Evolutionary conservation across 371 early-diverging fungal species (phyloP).

Genomic region (Quaeritorhiza haematococci): DNA sequence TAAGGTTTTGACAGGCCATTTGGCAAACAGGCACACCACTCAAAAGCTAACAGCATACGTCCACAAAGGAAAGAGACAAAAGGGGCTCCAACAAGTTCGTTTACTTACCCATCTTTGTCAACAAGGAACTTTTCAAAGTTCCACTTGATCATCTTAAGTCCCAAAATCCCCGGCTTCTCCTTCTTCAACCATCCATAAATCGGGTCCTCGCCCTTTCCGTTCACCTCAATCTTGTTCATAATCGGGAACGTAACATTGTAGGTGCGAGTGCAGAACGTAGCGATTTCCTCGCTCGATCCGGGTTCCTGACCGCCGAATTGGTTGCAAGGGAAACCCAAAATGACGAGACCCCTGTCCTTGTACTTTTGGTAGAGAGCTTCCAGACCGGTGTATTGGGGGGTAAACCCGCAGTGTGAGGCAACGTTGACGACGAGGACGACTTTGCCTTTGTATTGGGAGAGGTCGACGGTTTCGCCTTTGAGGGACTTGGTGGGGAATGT

Average conservation of each 20-base stretch:
- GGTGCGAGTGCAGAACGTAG: slow-evolving; percentile 57
- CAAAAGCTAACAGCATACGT: no score
- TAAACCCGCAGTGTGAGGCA: slow-evolving; percentile 93
- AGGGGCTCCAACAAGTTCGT: no score
- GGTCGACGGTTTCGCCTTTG: slow-evolving; percentile 41
- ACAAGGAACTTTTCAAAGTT: slow-evolving; percentile 49
- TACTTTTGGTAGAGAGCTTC: slow-evolving; percentile 74
- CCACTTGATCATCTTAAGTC: slow-evolving; percentile 29
- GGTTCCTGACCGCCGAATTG: slow-evolving; percentile 51
- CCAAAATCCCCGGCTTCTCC: slow-evolving; percentile 25
- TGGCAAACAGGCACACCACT: no score
- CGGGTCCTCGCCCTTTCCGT: slow-evolving; percentile 35
- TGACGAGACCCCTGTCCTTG: slow-evolving; percentile 61
- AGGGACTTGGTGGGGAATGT: slow-evolving; percentile 45
- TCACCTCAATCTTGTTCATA: slow-evolving; percentile 69
- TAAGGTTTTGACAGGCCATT: no score
- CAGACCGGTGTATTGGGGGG: slow-evolving; percentile 79
- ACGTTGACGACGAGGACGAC: slow-evolving; percentile 90
- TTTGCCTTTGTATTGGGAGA: slow-evolving; percentile 55
- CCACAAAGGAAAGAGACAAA: no score
- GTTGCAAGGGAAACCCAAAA: slow-evolving; percentile 63
- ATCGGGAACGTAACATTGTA: slow-evolving; percentile 76
- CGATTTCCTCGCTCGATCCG: slow-evolving; percentile 52
- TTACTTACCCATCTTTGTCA: slow-evolving; percentile 41
- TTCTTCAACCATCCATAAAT: slow-evolving; percentile 34